phyloP scores from a whole-genome alignment of 257 asterid genomes.

The Mentha longifolia region DNA sequence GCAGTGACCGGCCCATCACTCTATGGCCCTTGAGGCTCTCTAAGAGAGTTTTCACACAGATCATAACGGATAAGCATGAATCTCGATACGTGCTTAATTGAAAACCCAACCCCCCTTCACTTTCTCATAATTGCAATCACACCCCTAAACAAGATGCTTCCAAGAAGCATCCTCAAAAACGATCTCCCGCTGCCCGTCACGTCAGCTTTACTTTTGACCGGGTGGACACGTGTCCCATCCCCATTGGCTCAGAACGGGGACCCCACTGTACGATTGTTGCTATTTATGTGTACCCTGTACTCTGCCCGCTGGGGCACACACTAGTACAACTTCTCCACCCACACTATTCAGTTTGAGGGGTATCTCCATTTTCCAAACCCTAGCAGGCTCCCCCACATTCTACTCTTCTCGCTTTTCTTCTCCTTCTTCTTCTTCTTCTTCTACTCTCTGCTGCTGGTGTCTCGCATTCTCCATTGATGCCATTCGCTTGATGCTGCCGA shows the following conservation, averaged over 20 bases:
- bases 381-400: conserved; percentile 33
- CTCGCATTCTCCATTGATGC: conserved; percentile 28
- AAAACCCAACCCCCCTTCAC: background rate
- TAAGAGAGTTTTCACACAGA: conserved; percentile 18
- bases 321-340: conserved; percentile 23
- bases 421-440: conserved; percentile 19
- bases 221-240: conserved; percentile 4
- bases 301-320: conserved; percentile 37
- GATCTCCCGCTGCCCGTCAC: conserved; percentile 42
- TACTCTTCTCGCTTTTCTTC: background rate
- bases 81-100: background rate
- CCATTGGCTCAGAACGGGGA: conserved; percentile 30
- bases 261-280: conserved; percentile 41
- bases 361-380: conserved; percentile 35
- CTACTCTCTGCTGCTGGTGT: too few species aligned
- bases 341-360: conserved; percentile 1
- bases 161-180: conserved; percentile 37
- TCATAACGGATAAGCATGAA: conserved; percentile 42
- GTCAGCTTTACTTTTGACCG: conserved; percentile 46
- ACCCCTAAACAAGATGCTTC: conserved; percentile 34
- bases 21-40: conserved; percentile 4
- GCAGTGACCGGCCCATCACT: conserved; percentile 25
- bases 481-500: background rate
- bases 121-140: conserved; percentile 12
- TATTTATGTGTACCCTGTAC: conserved; percentile 40